Evolutionary conservation across 1,139 yeast genomes (phyloP), one percentile per base, ranked within the genome.

Genomic region (Lodderomyces theae): DNA sequence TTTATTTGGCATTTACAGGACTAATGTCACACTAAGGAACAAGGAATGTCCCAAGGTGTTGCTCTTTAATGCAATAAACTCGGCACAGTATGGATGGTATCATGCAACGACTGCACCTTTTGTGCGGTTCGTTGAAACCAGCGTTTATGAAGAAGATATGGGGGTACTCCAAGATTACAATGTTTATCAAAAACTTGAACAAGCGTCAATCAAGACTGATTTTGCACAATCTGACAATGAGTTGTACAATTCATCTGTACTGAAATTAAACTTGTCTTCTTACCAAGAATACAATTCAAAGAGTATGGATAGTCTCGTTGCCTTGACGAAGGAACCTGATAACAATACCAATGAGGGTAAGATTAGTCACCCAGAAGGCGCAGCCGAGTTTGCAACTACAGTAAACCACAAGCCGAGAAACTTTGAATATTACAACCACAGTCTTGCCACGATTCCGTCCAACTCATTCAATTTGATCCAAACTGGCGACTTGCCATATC

Each of bases 51-150:
- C 61, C 4, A 70, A 68, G 42, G 66, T 70, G 0, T 51, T 72
- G 36, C 42, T 64, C 13, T 70, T 51, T 50, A 72, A 70, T 46
- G 53, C 62, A 2, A 54, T 57, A 34, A 66, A 57, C 47, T 65
- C 72, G 46, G 54, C 61, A 3, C 69, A 66, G 44, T 65, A 61
- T 48, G 54, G 69, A 1, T 71, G 76, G 77, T 65, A 58, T 42
- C 48, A 69, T 41, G 59, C 74, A 1, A 44, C 65, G 0, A 58
- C 70, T 0, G 46, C 58, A 1, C 77, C 77, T 5, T 72, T 68
- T 49, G 53, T 66, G 10, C 50, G 68, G 33, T 60, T 71, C 1
- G 47, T 65, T 40, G 76, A 71, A 45, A 49, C 60, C 38, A 66
- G 60, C 45, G 49, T 63, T 3, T 60, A 60, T 42, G 44, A 58